Evolutionary conservation across 495 filamentous ascomycete species (phyloP).

Genomic region (Cercophora samala): DNA sequence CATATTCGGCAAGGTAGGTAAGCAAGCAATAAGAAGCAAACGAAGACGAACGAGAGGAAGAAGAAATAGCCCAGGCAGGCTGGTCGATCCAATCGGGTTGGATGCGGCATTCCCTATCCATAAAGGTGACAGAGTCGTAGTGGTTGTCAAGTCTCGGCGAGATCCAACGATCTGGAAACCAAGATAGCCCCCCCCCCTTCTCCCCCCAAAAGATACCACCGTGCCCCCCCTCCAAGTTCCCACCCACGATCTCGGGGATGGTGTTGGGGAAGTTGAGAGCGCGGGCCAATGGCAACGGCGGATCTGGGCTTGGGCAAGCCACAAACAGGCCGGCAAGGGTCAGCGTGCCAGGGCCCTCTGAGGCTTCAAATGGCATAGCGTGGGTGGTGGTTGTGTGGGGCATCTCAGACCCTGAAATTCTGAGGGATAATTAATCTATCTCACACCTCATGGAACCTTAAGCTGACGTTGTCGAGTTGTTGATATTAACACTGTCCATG

Average conservation of each 20-base stretch:
- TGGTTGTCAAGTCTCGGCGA: not conserved
- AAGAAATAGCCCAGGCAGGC: not conserved
- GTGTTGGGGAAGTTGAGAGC: conserved; percentile 1
- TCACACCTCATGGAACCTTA: conserved; percentile 1
- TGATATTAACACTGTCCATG: conserved; percentile 1
- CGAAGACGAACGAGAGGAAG: not conserved
- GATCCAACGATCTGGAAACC: conserved; percentile 1
- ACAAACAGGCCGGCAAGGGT: not conserved
- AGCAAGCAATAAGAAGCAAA: not conserved
- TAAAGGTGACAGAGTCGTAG: not conserved
- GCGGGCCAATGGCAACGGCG: not conserved
- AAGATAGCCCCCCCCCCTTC: not conserved
- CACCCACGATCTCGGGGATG: not conserved
- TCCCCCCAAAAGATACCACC: not conserved
- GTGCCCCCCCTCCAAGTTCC: not conserved
- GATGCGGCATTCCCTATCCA: not conserved
- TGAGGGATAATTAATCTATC: not conserved
- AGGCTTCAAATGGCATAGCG: not conserved
- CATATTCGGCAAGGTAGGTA: not conserved
- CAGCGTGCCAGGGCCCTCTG: not conserved
- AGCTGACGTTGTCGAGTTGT: not conserved
- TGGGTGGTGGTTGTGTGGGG: not conserved
- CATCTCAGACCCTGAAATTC: not conserved
- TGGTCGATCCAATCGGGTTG: not conserved
- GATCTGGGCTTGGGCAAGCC: conserved; percentile 3